These are phyloP conservation scores for Monosporascus sp. DNA, from an alignment of 2,329 filamentous ascomycete genomes.

Conservation along the genomic window DNA sequence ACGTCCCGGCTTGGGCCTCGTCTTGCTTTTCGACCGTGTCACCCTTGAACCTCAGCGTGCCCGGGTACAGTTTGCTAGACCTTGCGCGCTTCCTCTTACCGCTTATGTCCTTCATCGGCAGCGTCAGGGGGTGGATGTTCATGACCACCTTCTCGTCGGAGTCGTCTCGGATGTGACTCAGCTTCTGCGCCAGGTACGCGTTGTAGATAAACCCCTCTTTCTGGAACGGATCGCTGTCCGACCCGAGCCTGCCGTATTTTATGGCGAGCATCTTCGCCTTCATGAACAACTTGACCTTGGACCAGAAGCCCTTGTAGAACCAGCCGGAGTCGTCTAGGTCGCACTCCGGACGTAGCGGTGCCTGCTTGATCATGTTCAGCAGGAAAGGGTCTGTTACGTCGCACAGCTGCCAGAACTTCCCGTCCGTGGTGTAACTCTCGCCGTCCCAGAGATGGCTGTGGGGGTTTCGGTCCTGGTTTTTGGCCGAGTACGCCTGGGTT, in stretches of 20 bases:
- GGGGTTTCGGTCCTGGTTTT: conserved; percentile 27
- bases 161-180: conserved; percentile 22
- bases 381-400: conserved; percentile 83
- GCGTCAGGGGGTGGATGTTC: conserved; percentile 22
- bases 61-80: neutral
- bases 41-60: neutral
- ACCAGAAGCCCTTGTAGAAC: conserved; percentile 76
- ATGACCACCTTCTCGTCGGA: conserved; percentile 17
- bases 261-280: conserved; percentile 75
- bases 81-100: conserved; percentile 1
- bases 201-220: conserved; percentile 33
- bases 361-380: conserved; percentile 56
- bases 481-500: conserved; percentile 31
- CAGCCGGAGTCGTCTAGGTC: conserved; percentile 67
- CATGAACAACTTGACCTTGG: conserved; percentile 82
- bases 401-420: conserved; percentile 91
- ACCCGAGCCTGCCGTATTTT: conserved; percentile 48
- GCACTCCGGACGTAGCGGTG: conserved; percentile 53
- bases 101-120: conserved; percentile 22
- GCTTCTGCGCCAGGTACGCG: conserved; percentile 31
- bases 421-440: conserved; percentile 65
- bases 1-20: neutral
- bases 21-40: neutral
- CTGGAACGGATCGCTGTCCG: conserved; percentile 34
- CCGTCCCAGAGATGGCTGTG: conserved; percentile 80